Evolutionary conservation across 768 basidiomycete species (phyloP).

Genomic region (Mycena vitilis): DNA sequence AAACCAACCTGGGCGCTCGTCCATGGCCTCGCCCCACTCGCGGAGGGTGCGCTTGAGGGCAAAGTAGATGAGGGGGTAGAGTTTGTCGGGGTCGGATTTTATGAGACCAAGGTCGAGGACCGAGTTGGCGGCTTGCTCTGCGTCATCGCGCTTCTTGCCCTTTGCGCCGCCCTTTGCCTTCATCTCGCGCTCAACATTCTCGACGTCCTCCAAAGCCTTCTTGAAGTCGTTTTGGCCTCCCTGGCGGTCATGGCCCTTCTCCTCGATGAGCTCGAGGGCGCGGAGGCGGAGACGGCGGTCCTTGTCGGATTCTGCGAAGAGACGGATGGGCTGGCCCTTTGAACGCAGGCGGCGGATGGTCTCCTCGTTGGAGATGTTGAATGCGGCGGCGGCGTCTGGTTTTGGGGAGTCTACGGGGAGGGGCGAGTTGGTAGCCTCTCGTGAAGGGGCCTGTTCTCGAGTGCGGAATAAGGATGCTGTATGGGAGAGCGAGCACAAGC

Average conservation of each 20-base stretch:
- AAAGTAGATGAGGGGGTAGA: constrained; percentile 97
- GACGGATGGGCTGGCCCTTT: constrained; percentile 93
- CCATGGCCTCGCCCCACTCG: constrained; percentile 98
- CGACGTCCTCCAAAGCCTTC: constrained; percentile 88
- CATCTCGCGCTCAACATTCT: constrained; percentile 77
- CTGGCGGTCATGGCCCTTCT: constrained; percentile 81
- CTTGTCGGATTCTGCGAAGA: constrained; percentile 97
- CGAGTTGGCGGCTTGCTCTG: constrained; percentile 62
- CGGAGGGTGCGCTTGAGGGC: constrained; percentile 92
- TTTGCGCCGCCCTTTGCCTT: constrained; percentile 66
- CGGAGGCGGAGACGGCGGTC: constrained; percentile 90
- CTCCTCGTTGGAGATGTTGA: constrained; percentile 95
- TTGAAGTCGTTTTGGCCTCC: constrained; percentile 97
- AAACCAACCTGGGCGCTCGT: constrained; percentile 85
- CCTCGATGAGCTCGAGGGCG: constrained; percentile 95
- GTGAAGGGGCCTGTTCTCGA: constrained; percentile 62
- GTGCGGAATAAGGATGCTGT: constrained; percentile 48
- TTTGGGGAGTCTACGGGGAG: constrained; percentile 54
- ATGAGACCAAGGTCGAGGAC: constrained; percentile 84
- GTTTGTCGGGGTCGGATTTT: constrained; percentile 92
- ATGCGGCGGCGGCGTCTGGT: constrained; percentile 65
- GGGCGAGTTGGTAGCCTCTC: constrained; percentile 56
- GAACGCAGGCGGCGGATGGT: constrained; percentile 87
- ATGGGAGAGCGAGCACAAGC: constrained; percentile 38
- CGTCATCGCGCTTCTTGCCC: constrained; percentile 75